Evolutionary conservation across 306 rosid species (phyloP), one percentile per base, ranked within the genome.

Genomic region (Rosa rugosa): DNA sequence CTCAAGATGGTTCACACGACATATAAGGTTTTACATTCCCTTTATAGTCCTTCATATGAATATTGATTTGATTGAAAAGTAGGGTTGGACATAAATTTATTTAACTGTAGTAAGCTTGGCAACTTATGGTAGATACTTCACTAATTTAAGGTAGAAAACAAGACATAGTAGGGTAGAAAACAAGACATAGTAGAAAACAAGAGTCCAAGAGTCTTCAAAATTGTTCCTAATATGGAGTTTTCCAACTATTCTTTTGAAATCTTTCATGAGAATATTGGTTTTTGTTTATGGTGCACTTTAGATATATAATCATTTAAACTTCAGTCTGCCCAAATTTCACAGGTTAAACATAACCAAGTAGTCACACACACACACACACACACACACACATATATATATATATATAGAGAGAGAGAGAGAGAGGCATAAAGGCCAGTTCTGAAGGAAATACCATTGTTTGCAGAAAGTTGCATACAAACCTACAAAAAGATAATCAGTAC

Each of bases 381-480:
- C 38, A 59, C 5, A 11, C 6, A 59, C 65, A 59, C 5, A 11
- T 2, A 60, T 17, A 51, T 51, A 54, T n/a, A 54, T 20, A 25
- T 3, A 50, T 18, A 16, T 51, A 50, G 36, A 80, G 51, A 80
- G 67, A 49, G 72, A 68, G 23, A 72, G 56, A 14, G 78, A 38
- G 34, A 16, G 27, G 62, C 42, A 18, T 42, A 57, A 73, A 73
- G 69, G 63, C 8, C 62, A 56, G 41, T 34, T 73, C 56, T 16
- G 12, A 69, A 36, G 36, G 31, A 25, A 73, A 7, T 91, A 94
- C 99, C 99, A 93, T 91, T 80, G 67, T 90, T 65, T 20, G 92
- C 84, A 95, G 89, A 85, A 95, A 95, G 64, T 87, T 76, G 59
- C 96, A 82, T 64, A 95, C 98, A 79, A 91, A 95, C 97, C 99